phyloP scores from a whole-genome alignment of 2,329 filamentous ascomycete species.

The Colletotrichum sp. region DNA sequence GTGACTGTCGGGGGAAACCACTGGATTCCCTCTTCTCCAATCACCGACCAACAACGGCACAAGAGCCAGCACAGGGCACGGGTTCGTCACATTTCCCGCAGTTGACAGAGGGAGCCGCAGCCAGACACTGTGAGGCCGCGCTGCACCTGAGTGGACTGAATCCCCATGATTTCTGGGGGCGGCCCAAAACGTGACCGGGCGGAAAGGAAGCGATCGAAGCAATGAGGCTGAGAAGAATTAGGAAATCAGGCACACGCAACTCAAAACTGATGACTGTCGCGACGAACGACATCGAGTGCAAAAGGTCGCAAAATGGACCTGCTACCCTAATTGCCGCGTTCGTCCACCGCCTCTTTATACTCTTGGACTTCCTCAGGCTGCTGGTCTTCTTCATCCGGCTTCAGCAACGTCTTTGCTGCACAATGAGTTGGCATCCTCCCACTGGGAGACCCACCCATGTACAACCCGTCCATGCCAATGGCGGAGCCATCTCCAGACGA shows the following conservation, averaged over 20 bases:
- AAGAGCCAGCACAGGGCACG: slow-evolving; percentile 20
- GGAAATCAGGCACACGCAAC: neutral
- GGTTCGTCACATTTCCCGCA: slow-evolving; percentile 23
- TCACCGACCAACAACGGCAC: slow-evolving; percentile 12
- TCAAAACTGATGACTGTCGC: neutral
- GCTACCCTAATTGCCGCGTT: neutral
- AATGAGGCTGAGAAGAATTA: slow-evolving; percentile 11
- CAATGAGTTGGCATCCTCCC: slow-evolving; percentile 25
- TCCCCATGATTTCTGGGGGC: neutral
- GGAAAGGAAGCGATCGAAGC: neutral
- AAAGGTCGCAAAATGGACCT: neutral
- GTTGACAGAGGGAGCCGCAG: slow-evolving; percentile 15
- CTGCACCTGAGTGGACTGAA: slow-evolving; percentile 3
- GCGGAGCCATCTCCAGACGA: slow-evolving; percentile 3
- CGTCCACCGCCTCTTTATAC: slow-evolving; percentile 22
- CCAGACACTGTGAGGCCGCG: neutral
- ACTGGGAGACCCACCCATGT: slow-evolving; percentile 23
- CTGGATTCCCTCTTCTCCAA: slow-evolving; percentile 21
- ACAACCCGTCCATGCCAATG: slow-evolving; percentile 22
- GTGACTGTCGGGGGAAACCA: slow-evolving; percentile 10
- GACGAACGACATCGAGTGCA: neutral
- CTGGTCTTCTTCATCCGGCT: slow-evolving; percentile 11
- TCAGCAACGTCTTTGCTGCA: slow-evolving; percentile 22
- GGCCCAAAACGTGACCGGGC: slow-evolving; percentile 3
- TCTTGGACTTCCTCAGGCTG: neutral